A percentile compares a stretch with the other conserved stretches of the same genome.
Conservation (phyloP, 2,329 filamentous ascomycete species). For the Aquanectria penicillioides region DNA sequence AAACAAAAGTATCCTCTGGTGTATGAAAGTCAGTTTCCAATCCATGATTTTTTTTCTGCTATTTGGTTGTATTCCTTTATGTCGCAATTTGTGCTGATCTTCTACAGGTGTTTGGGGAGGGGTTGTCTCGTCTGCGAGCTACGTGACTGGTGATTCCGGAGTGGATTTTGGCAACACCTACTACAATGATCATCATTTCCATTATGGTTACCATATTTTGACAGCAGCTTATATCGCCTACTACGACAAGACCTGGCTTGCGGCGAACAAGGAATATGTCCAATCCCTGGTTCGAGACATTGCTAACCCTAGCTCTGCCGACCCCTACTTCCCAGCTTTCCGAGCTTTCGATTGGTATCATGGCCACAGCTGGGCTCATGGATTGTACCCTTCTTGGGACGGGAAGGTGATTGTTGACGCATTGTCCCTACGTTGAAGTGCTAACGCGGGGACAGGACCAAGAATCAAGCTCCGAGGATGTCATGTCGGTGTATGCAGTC, state of each 20-base stretch:
- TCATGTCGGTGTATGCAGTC: slow-evolving; percentile 85
- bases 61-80: neutral
- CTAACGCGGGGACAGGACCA: slow-evolving; percentile 60
- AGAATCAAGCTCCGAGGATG: slow-evolving; percentile 91
- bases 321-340: slow-evolving; percentile 82
- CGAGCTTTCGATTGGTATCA: slow-evolving; percentile 94
- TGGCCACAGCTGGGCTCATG: slow-evolving; percentile 93
- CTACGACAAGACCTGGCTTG: slow-evolving; percentile 79
- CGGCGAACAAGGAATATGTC: slow-evolving; percentile 79
- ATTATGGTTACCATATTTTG: slow-evolving; percentile 91
- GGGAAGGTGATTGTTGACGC: slow-evolving; percentile 67
- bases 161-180: slow-evolving; percentile 91
- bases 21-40: slow-evolving; percentile 74
- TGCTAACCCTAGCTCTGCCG: slow-evolving; percentile 77
- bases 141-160: slow-evolving; percentile 72
- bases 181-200: slow-evolving; percentile 81
- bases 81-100: slow-evolving; percentile 17
- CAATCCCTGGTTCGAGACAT: slow-evolving; percentile 85
- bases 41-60: slow-evolving; percentile 37
- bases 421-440: neutral
- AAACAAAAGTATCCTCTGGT: slow-evolving; percentile 73
- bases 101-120: slow-evolving; percentile 77
- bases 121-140: slow-evolving; percentile 79
- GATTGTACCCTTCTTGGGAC: slow-evolving; percentile 74
- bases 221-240: slow-evolving; percentile 84